phyloP scores from a whole-genome alignment of 176 grass and related monocot genomes.

The Musa schizocarpa region DNA sequence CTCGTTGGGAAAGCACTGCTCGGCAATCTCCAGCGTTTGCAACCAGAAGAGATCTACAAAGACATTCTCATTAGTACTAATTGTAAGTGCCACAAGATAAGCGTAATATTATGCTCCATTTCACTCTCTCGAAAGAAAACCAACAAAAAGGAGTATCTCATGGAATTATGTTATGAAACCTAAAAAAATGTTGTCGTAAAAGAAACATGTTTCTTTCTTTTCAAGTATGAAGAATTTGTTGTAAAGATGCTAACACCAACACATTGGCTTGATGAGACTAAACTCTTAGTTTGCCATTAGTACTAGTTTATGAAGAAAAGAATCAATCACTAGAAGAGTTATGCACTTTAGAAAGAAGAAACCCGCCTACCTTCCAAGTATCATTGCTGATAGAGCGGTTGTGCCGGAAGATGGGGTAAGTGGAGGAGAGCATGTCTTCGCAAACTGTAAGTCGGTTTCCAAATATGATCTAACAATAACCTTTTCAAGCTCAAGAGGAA shows the following conservation, averaged over 20 bases:
- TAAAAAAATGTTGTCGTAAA: too few species aligned
- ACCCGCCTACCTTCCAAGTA: conserved; percentile 64
- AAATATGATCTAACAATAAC: conserved; percentile 66
- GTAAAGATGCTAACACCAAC: too few species aligned
- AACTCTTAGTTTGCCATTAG: not conserved
- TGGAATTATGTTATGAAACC: too few species aligned
- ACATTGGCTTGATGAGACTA: too few species aligned
- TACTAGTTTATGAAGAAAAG: too few species aligned
- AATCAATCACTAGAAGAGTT: too few species aligned
- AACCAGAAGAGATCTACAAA: conserved; percentile 71
- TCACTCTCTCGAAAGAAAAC: too few species aligned
- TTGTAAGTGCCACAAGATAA: too few species aligned
- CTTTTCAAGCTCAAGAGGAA: conserved; percentile 86
- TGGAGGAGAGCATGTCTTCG: conserved; percentile 40
- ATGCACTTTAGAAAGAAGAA: not conserved
- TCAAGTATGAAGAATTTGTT: too few species aligned
- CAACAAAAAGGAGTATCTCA: too few species aligned
- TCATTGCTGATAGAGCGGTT: conserved; percentile 81
- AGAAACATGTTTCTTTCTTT: too few species aligned
- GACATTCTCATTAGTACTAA: not conserved
- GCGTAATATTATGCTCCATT: too few species aligned
- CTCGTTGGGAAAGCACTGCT: conserved; percentile 65
- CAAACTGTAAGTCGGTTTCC: conserved; percentile 76
- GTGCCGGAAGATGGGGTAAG: conserved; percentile 62
- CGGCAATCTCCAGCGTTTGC: conserved; percentile 94